Conservation (phyloP, 1,284 basidiomycete species). For the Cutaneotrichosporon sp. region DNA sequence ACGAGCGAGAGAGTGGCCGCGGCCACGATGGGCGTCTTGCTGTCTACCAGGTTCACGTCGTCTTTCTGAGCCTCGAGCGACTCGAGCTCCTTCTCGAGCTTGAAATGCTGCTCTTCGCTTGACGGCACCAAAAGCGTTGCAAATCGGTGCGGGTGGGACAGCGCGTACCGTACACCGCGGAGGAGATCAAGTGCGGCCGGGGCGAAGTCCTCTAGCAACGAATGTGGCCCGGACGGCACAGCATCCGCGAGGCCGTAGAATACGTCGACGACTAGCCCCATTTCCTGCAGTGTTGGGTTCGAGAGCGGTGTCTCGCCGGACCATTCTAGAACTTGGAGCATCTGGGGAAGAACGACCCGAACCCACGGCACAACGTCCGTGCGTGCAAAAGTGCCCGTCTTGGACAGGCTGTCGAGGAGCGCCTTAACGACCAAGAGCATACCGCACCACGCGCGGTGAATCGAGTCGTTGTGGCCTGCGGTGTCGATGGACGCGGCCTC, state of each 20-base stretch:
- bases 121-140: conserved; percentile 68
- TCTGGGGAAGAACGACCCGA: conserved; percentile 75
- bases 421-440: conserved; percentile 77
- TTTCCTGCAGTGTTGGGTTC: conserved; percentile 67
- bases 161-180: conserved; percentile 79
- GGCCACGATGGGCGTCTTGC: conserved; percentile 64
- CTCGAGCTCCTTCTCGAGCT: conserved; percentile 58
- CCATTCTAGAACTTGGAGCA: conserved; percentile 71
- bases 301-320: conserved; percentile 68
- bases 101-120: conserved; percentile 63
- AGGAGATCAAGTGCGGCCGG: conserved; percentile 66
- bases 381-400: conserved; percentile 68
- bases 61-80: conserved; percentile 44
- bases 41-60: conserved; percentile 53
- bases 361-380: conserved; percentile 79
- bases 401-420: conserved; percentile 55
- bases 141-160: conserved; percentile 84
- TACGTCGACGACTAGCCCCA: conserved; percentile 68
- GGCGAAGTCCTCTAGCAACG: conserved; percentile 61
- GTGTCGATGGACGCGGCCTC: conserved; percentile 70
- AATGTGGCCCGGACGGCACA: conserved; percentile 40
- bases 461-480: conserved; percentile 63
- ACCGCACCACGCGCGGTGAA: conserved; percentile 76
- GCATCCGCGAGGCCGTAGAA: conserved; percentile 61
- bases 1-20: conserved; percentile 65